These are phyloP conservation scores for Trichoderma aggressivum DNA, from an alignment of 2,329 filamentous ascomycete species.

Conservation along the genomic window DNA sequence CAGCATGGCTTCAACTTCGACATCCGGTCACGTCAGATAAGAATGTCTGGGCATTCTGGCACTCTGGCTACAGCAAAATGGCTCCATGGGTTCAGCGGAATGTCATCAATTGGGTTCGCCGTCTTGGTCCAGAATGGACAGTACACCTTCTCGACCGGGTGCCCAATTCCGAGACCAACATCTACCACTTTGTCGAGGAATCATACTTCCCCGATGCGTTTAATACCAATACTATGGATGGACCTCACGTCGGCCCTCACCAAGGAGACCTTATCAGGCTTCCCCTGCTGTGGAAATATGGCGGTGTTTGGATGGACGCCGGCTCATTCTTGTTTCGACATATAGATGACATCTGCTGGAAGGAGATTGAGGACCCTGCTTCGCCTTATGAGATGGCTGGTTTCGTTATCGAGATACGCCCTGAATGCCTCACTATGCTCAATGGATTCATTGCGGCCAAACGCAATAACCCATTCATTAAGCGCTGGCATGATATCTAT, in stretches of 20 bases:
- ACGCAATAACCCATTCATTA: conserved; percentile 42
- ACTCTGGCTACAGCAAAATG: conserved; percentile 35
- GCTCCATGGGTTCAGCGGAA: conserved; percentile 35
- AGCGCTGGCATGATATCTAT: conserved; percentile 40
- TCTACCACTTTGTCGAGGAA: conserved; percentile 34
- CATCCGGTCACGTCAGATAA: conserved; percentile 36
- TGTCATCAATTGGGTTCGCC: conserved; percentile 38
- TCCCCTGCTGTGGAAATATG: conserved; percentile 38
- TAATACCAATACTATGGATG: conserved; percentile 42
- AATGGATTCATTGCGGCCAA: conserved; percentile 45
- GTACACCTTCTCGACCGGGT: conserved; percentile 39
- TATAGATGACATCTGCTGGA: conserved; percentile 43
- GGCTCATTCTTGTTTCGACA: conserved; percentile 41
- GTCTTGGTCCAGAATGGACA: conserved; percentile 35
- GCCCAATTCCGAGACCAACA: conserved; percentile 35
- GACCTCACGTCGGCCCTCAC: conserved; percentile 42
- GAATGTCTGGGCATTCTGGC: conserved; percentile 45
- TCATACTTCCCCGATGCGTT: conserved; percentile 40
- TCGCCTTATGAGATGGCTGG: conserved; percentile 32
- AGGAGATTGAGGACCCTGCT: conserved; percentile 33
- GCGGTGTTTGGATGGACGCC: conserved; percentile 45
- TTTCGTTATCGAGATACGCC: conserved; percentile 28
- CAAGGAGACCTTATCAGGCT: conserved; percentile 46
- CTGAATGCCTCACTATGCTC: conserved; percentile 24
- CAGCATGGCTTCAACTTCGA: conserved; percentile 27